Base-by-base conservation (phyloP, 2,329 filamentous ascomycete genomes). In the Aspergillus fijiensis region DNA sequence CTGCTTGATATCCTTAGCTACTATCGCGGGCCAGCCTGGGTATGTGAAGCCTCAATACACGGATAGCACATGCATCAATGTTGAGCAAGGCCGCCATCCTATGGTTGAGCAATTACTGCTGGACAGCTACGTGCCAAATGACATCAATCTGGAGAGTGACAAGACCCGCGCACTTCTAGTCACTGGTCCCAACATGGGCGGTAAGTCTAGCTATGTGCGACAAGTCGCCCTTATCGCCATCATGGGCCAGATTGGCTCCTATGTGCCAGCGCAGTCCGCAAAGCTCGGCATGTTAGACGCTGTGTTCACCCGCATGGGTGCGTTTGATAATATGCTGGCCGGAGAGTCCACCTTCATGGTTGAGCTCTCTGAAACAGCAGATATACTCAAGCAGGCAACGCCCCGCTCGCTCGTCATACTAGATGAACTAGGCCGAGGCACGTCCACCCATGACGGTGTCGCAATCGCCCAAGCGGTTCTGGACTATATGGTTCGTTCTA, bases 261-360 rank as follows among this genome's bases (percentile, higher is more conserved):
- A 93, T 75, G 92, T 99, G 0, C 95, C 95, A 2, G 94, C 94
- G 23, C 82, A 84, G 29, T 82, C 86, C 2, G 87, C 94, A 27
- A 78, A 81, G 3, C 84, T 98, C 0, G 94, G 93, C 10, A 87
- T 96, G 62, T 83, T 94, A 39, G 95, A 99, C 74, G 92, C 92
- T 6, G 91, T 99, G 51, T 91, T 94, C 80, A 97, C 95, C 0
- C 90, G 95, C 65, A 97, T 97, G 87, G 95, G 95, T 56, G 95
- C 95, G 2, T 91, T 91, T 68, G 95, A 99, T 77, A 98, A 97
- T 73, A 91, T 99, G 79, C 90, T 98, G 74, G 90, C 91, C 4
- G 92, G 92, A 69, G 95, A 99, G 77, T 91, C 87, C 25, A 99
- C 95, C 12, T 99, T 99, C 79, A 97, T 98, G 92, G 93, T 99